A percentile compares a stretch with the other conserved stretches of the same genome.
Conservation (phyloP, 768 basidiomycete species). For the Lentinula raphanica region DNA sequence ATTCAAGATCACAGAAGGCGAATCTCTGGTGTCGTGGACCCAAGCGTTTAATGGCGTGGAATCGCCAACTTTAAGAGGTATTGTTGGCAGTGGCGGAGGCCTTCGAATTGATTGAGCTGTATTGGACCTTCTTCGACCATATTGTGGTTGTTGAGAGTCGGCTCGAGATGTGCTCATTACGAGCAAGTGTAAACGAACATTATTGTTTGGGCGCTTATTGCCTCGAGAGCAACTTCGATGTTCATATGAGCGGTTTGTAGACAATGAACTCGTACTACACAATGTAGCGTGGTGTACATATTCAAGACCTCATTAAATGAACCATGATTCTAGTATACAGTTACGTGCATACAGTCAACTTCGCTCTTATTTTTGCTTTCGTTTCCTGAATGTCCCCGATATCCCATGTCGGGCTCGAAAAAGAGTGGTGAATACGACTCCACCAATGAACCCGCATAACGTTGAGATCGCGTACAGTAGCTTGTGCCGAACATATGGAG, state of each 20-base stretch:
- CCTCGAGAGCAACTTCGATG: too few species aligned
- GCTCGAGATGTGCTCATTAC: constrained; percentile 57
- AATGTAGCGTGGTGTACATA: too few species aligned
- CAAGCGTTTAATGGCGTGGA: constrained; percentile 59
- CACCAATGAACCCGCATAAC: constrained; percentile 14
- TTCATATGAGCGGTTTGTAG: too few species aligned
- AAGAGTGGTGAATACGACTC: constrained; percentile 8
- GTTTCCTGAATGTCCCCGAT: constrained; percentile 21
- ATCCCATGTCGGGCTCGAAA: constrained; percentile 12
- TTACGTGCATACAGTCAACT: neutral
- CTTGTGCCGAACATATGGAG: neutral
- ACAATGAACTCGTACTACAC: too few species aligned
- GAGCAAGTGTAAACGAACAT: neutral
- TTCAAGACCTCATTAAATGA: too few species aligned
- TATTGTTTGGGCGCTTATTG: too few species aligned
- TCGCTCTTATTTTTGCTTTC: neutral
- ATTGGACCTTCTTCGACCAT: constrained; percentile 64
- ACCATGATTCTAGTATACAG: too few species aligned
- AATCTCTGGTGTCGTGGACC: constrained; percentile 68
- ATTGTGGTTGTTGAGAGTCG: constrained; percentile 55
- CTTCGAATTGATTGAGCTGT: constrained; percentile 65
- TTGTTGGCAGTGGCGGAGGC: constrained; percentile 27
- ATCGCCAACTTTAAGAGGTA: constrained; percentile 54
- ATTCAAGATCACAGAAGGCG: constrained; percentile 59
- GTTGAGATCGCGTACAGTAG: constrained; percentile 6